Percentiles rank a stretch among this genome's conserved stretches.
phyloP scores from a whole-genome alignment of 1,139 yeast genomes.

The Nakaseomyces bracarensis region DNA sequence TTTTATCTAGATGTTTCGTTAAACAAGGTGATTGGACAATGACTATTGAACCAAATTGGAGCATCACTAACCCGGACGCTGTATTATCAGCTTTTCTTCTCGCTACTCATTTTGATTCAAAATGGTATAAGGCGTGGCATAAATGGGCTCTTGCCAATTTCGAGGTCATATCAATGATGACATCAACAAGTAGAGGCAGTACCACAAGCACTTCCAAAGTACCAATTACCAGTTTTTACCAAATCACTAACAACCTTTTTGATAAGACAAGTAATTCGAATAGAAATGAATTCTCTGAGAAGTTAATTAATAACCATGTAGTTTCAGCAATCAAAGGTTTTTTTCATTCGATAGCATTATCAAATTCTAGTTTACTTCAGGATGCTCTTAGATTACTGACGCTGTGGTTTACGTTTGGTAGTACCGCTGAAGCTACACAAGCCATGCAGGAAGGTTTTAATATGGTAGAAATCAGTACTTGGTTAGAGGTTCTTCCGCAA shows the following conservation, averaged over 20 bases:
- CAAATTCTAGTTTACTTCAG: slow-evolving; percentile 80
- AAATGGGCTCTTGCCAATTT: slow-evolving; percentile 98
- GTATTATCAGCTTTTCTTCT: slow-evolving; percentile 84
- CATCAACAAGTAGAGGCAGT: slow-evolving; percentile 35
- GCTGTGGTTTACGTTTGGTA: slow-evolving; percentile 94
- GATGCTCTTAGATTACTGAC: slow-evolving; percentile 86
- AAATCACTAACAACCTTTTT: slow-evolving; percentile 14
- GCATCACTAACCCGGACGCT: slow-evolving; percentile 55
- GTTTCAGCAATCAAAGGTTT: slow-evolving; percentile 93
- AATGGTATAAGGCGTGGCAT: slow-evolving; percentile 99
- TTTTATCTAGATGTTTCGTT: slow-evolving; percentile 87
- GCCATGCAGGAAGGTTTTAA: slow-evolving; percentile 89
- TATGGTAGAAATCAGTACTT: slow-evolving; percentile 82
- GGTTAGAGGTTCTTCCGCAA: slow-evolving; percentile 95
- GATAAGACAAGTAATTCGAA: slow-evolving; percentile 20
- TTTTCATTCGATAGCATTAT: slow-evolving; percentile 86
- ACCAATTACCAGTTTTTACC: slow-evolving; percentile 14
- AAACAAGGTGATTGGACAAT: slow-evolving; percentile 99
- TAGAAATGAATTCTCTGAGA: slow-evolving; percentile 39
- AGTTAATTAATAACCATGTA: slow-evolving; percentile 73
- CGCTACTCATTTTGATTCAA: slow-evolving; percentile 88
- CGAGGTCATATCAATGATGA: slow-evolving; percentile 73
- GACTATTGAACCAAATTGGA: slow-evolving; percentile 69
- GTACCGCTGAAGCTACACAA: slow-evolving; percentile 79
- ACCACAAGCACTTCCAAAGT: slow-evolving; percentile 22